These are phyloP conservation scores for Albatrellus ellisii DNA, from an alignment of 768 basidiomycete species.

Conservation along the genomic window DNA sequence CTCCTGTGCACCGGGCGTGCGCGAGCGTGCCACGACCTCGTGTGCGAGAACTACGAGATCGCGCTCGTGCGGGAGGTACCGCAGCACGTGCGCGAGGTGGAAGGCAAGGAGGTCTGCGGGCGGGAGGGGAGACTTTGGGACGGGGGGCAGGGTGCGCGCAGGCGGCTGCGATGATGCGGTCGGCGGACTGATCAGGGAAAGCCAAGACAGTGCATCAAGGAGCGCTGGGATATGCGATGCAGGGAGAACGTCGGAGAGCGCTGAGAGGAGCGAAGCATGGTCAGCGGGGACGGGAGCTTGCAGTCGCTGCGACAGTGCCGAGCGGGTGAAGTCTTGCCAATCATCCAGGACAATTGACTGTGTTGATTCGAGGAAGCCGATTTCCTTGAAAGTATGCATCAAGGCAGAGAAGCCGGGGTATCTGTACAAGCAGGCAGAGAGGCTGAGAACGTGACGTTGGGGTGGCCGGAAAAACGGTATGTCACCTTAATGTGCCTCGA, in stretches of 20 bases:
- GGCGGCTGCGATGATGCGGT: slow-evolving; percentile 12
- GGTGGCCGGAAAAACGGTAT: slow-evolving; percentile 3
- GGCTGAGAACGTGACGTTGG: not conserved
- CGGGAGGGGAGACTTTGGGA: slow-evolving; percentile 29
- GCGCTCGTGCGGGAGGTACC: slow-evolving; percentile 56
- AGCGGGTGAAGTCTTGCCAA: slow-evolving; percentile 27
- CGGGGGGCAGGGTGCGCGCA: slow-evolving; percentile 23
- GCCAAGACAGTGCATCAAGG: slow-evolving; percentile 35
- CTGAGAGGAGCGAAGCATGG: slow-evolving; percentile 21
- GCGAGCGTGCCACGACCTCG: slow-evolving; percentile 46
- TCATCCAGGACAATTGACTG: slow-evolving; percentile 23
- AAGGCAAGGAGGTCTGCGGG: slow-evolving; percentile 68
- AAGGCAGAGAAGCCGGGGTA: slow-evolving; percentile 75
- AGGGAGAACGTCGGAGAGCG: slow-evolving; percentile 17
- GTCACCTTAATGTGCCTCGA: slow-evolving; percentile 72
- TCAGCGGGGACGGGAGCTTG: slow-evolving; percentile 20
- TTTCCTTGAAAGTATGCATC: slow-evolving; percentile 54
- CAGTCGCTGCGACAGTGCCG: slow-evolving; percentile 20
- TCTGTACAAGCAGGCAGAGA: slow-evolving; percentile 24
- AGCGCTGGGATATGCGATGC: slow-evolving; percentile 18
- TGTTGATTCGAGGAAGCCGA: slow-evolving; percentile 51
- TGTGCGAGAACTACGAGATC: slow-evolving; percentile 85
- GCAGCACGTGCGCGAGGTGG: slow-evolving; percentile 57
- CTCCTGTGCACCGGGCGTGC: slow-evolving; percentile 11
- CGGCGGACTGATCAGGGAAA: slow-evolving; percentile 20